These are phyloP conservation scores for Hypoxylon lienhwacheense DNA, from an alignment of 495 filamentous ascomycete species.

Conservation along the genomic window DNA sequence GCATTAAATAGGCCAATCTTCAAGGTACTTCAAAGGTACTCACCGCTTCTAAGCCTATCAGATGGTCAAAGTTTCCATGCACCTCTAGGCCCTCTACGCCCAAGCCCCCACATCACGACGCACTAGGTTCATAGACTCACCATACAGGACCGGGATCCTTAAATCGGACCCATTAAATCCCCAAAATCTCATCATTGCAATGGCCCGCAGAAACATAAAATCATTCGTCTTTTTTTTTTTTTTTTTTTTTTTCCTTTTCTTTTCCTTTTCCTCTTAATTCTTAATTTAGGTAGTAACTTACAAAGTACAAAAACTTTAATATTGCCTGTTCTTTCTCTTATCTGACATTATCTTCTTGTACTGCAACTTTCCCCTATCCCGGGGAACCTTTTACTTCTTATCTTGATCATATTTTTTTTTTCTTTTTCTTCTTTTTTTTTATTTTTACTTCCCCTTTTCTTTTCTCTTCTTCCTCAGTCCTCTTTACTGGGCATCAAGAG, in stretches of 20 bases:
- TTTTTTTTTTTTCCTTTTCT: no score
- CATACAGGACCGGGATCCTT: conserved; percentile 10
- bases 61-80: conserved; percentile 10
- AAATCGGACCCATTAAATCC: conserved; percentile 17
- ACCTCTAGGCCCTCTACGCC: conserved; percentile 10
- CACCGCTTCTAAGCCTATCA: conserved; percentile 23
- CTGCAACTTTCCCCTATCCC: conserved; percentile 10
- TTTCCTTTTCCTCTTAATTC: no score
- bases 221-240: no score
- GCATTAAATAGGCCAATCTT: conserved; percentile 5
- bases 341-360: conserved; percentile 16
- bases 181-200: conserved; percentile 28
- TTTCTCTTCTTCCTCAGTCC: not conserved
- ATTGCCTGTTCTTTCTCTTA: conserved; percentile 20
- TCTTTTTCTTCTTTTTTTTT: conserved; percentile 2
- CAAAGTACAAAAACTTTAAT: conserved; percentile 34
- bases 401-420: not conserved
- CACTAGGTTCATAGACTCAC: conserved; percentile 5
- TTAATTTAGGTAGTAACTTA: no score
- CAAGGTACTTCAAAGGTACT: conserved; percentile 20
- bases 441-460: conserved; percentile 1
- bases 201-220: no score
- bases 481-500: conserved; percentile 29
- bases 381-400: not conserved
- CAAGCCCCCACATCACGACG: conserved; percentile 15